Base-by-base conservation (phyloP, 2,329 filamentous ascomycete genomes). In the Sclerotinia borealis region DNA sequence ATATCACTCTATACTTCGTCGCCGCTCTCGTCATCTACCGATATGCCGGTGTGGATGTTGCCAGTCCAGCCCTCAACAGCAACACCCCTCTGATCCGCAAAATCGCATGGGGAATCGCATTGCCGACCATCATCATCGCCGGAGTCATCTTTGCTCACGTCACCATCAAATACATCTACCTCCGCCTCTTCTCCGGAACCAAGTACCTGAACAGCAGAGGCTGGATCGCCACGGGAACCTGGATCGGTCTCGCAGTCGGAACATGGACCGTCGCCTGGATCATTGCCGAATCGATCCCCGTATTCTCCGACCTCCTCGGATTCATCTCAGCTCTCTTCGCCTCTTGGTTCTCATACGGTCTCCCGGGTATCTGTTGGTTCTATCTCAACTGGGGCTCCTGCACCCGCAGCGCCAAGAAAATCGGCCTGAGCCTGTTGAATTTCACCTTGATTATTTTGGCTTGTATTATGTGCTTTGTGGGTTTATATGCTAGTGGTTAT, bases 81-180 rank as follows among this genome's bases (percentile, higher is more conserved):
- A 79, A 80, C 4, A 75, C 75, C 0, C 73, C 73, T 1, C 70
- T 80, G 0, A 76, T 90, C 52, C 79, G 82, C 27, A 89, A 89
- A 71, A 76, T 88, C 13, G 86, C 87, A 15, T 91, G 85, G 75
- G 87, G 85, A 29, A 78, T 91, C 64, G 88, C 88, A 0, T 79
- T 88, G 2, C 87, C 87, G 2, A 90, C 86, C 2, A 90, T 91
- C 64, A 78, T 91, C 54, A 84, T 91, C 56, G 85, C 87, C 0
- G 88, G 88, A 60, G 86, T 90, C 8, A 87, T 91, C 66, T 87
- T 89, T 71, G 86, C 83, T 15, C 84, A 87, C 64, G 83, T 90
- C 2, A 85, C 85, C 2, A 80, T 80, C 61, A 89, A 88, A 71
- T 87, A 87, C 69, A 77, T 89, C 64, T 91, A 88, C 70, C 76